Conservation (phyloP, 768 basidiomycete genomes). For the Phaffia tasmanica region DNA sequence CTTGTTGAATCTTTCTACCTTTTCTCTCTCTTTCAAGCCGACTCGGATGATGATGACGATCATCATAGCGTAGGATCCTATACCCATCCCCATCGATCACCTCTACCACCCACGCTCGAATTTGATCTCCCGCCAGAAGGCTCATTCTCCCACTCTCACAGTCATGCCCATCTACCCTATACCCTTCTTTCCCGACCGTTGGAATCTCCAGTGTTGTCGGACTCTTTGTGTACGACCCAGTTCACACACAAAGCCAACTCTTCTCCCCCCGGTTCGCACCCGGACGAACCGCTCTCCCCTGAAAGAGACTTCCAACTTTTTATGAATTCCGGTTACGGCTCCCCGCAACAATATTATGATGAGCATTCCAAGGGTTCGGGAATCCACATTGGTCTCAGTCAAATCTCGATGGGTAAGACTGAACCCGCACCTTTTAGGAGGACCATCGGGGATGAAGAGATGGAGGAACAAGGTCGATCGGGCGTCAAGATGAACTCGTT, state of each 20-base stretch:
- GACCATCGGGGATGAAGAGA: conserved; percentile 38
- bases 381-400: not conserved
- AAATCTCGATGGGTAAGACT: conserved; percentile 3
- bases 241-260: no score
- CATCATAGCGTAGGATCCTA: not conserved
- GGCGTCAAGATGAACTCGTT: conserved; percentile 1
- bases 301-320: conserved; percentile 39
- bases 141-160: no score
- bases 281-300: conserved; percentile 50
- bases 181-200: not conserved
- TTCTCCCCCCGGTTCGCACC: no score
- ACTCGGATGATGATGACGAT: not conserved
- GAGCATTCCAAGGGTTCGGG: not conserved
- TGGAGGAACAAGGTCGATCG: conserved; percentile 13
- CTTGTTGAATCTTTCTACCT: no score
- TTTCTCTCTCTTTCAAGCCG: conserved; percentile 1
- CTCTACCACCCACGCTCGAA: not conserved
- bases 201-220: not conserved
- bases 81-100: not conserved
- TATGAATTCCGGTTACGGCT: conserved; percentile 7
- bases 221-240: not conserved
- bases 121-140: not conserved
- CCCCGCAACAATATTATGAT: conserved; percentile 41
- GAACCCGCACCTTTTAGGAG: conserved; percentile 38
- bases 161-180: no score